Evolutionary conservation across 2,329 filamentous ascomycete species (phyloP), one percentile per base, ranked within the genome.

Genomic region (Shiraia sp.): DNA sequence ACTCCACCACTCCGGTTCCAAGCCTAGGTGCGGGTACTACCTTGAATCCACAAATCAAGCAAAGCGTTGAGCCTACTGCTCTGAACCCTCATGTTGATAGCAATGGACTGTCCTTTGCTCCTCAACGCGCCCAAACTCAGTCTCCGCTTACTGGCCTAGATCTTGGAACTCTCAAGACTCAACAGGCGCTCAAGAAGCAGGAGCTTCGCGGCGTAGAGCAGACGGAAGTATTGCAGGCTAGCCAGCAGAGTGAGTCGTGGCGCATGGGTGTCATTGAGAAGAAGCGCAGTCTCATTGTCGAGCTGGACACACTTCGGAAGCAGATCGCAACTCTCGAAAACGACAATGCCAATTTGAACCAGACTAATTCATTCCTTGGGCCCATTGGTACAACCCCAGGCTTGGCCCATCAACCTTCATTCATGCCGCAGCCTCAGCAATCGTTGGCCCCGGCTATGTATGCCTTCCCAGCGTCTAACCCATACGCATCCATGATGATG

Each of bases 161-260:
- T 29, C 42, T 68, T 14, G 17, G 47, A 9, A 49, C 53, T 3
- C 54, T 69, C 19, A 63, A 53, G 38, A 30, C 56, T 14, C 59
- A 63, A 35, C 62, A 68, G 23, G 44, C 49, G 1, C 27, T 57
- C 31, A 67, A 63, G 51, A 66, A 61, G 40, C 57, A 64, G 29
- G 63, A 67, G 47, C 65, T 68, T 30, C 59, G 63, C 6, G 54
- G 47, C 6, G 57, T 70, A 3, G 66, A 70, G 40, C 66, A 69
- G 42, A 63, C 62, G 10, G 66, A 70, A 32, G 62, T 69, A 0
- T 41, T 69, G 9, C 62, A 69, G 45, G 53, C 63, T 7, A 49
- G 54, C 23, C 56, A 62, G 10, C 60, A 69, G 32, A 59, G 45
- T n/a, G 57, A 65, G 8, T 47, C 49, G 8, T 69, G 66, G 63